These are phyloP conservation scores for Spergularia azorica DNA, from an alignment of 179 eudicot genomes.

Conservation along the genomic window DNA sequence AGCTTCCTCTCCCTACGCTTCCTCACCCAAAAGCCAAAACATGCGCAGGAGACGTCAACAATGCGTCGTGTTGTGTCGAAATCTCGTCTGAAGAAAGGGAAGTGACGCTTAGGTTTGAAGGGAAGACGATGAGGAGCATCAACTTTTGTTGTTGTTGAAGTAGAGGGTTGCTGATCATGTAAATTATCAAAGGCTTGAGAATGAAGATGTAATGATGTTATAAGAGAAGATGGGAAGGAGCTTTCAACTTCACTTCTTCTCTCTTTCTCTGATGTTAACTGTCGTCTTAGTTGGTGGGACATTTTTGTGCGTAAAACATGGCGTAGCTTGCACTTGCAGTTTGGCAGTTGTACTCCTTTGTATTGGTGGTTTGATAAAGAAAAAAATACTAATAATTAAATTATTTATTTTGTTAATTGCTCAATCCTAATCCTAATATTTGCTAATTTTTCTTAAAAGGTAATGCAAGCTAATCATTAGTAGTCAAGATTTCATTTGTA, in stretches of 20 bases:
- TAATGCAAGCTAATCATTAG: too few relatives aligned
- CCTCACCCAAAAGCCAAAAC: background rate
- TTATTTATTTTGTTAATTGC: too few relatives aligned
- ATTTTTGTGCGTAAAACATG: constrained; percentile 17
- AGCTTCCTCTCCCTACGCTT: background rate
- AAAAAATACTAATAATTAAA: too few relatives aligned
- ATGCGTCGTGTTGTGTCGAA: too few relatives aligned
- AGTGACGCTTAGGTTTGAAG: background rate
- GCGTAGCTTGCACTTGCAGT: constrained; percentile 70
- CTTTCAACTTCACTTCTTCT: constrained; percentile 36
- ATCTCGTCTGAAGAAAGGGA: too few relatives aligned
- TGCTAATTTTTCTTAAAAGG: too few relatives aligned
- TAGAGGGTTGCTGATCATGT: background rate
- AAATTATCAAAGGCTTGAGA: background rate
- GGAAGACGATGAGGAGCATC: too few relatives aligned
- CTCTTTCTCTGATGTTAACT: constrained; percentile 8
- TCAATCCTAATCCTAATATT: too few relatives aligned
- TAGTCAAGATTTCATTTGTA: too few relatives aligned
- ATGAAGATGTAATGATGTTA: background rate
- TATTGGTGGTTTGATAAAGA: background rate
- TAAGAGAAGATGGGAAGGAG: constrained; percentile 50
- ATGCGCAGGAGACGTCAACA: background rate
- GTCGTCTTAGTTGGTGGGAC: constrained; percentile 27
- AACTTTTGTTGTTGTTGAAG: background rate
- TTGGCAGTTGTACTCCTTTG: constrained; percentile 16